These are phyloP conservation scores for Hydrangea macrophylla DNA, from an alignment of 148 eudicot genomes.

Conservation along the genomic window DNA sequence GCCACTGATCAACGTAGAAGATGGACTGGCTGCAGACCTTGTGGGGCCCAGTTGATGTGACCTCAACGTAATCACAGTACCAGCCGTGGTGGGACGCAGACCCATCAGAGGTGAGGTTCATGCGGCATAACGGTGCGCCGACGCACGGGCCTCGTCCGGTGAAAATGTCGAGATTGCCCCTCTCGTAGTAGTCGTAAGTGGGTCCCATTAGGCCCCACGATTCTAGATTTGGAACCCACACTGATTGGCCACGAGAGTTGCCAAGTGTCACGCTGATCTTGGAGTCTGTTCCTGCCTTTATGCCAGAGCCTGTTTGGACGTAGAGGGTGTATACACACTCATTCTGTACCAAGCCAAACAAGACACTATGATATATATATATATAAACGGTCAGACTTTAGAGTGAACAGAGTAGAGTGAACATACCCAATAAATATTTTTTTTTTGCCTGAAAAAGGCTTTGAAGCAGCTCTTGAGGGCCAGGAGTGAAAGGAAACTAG, in stretches of 20 bases:
- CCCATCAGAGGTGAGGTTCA: slow-evolving; percentile 41
- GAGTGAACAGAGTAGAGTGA: too few relatives aligned
- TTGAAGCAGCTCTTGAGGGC: too few relatives aligned
- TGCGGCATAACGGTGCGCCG: slow-evolving; percentile 26
- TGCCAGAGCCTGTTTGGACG: slow-evolving; percentile 27
- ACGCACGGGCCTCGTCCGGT: slow-evolving; percentile 42
- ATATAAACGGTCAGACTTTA: too few relatives aligned
- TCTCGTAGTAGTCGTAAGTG: slow-evolving; percentile 39
- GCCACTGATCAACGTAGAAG: slow-evolving; percentile 47
- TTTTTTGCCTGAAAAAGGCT: too few relatives aligned
- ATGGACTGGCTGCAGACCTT: slow-evolving; percentile 24
- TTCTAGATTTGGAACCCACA: slow-evolving; percentile 19
- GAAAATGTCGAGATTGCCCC: slow-evolving; percentile 44
- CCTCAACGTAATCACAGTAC: slow-evolving; percentile 45
- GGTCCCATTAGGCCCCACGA: slow-evolving; percentile 31
- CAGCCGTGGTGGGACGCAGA: slow-evolving; percentile 38
- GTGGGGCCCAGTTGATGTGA: slow-evolving; percentile 41
- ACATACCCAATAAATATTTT: too few relatives aligned
- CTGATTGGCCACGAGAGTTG: slow-evolving; percentile 17
- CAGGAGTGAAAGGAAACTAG: too few relatives aligned
- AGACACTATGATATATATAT: too few relatives aligned
- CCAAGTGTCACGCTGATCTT: slow-evolving; percentile 24
- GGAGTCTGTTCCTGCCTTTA: slow-evolving; percentile 29
- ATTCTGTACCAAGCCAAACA: too few relatives aligned
- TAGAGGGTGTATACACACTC: slow-evolving; percentile 37